Evolutionary conservation across 176 grass and related monocot species (phyloP).

Genomic region (Metroxylon sagu): DNA sequence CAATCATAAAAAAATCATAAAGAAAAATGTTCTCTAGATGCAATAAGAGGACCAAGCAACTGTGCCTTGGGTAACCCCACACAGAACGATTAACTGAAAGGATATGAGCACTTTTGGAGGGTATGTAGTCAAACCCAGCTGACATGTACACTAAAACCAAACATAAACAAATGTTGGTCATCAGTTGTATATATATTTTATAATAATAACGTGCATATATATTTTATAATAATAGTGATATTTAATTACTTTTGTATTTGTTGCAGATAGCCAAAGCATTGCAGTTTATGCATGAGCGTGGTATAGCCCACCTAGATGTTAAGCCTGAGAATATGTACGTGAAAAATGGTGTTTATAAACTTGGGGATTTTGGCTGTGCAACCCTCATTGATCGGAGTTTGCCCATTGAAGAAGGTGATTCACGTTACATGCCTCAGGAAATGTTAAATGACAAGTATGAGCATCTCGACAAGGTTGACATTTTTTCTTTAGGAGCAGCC

Average conservation of each 20-base stretch:
- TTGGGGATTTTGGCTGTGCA: slow-evolving; percentile 91
- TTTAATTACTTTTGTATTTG: slow-evolving; percentile 14
- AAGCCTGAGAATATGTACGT: slow-evolving; percentile 96
- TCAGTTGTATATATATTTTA: too few relatives aligned
- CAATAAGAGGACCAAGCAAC: too few relatives aligned
- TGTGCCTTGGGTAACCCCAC: too few relatives aligned
- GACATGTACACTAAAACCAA: too few relatives aligned
- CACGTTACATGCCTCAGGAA: slow-evolving; percentile 91
- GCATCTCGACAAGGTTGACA: slow-evolving; percentile 90
- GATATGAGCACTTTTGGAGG: too few relatives aligned
- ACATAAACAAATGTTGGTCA: too few relatives aligned
- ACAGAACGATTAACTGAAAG: too few relatives aligned
- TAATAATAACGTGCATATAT: too few relatives aligned
- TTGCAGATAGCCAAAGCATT: slow-evolving; percentile 77
- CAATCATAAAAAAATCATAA: too few relatives aligned
- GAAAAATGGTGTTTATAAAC: slow-evolving; percentile 67
- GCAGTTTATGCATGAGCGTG: slow-evolving; percentile 67
- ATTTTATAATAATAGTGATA: too few relatives aligned
- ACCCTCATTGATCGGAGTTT: slow-evolving; percentile 64
- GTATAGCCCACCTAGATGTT: slow-evolving; percentile 84
- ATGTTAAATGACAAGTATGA: slow-evolving; percentile 84
- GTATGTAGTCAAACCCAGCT: too few relatives aligned
- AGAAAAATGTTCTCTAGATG: too few relatives aligned
- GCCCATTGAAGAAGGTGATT: slow-evolving; percentile 82
- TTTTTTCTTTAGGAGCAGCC: slow-evolving; percentile 78